Percentiles rank a stretch among this genome's conserved stretches.
These are phyloP conservation scores for Coprinellus micaceus DNA, from an alignment of 768 basidiomycete genomes.

Conservation along the genomic window DNA sequence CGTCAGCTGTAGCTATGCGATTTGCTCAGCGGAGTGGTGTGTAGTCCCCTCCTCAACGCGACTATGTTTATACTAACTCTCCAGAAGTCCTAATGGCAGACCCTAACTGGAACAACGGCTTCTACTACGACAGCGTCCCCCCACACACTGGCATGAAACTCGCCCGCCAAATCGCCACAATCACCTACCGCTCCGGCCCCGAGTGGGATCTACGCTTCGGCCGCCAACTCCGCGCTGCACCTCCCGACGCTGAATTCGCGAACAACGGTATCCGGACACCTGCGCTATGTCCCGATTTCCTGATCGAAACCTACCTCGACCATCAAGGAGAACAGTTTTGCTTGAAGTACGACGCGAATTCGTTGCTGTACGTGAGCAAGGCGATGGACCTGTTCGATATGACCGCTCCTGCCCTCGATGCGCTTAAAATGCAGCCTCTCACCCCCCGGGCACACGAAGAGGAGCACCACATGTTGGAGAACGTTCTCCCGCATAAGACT, in stretches of 20 bases:
- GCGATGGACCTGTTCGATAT: conserved; percentile 99
- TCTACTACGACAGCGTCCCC: conserved; percentile 93
- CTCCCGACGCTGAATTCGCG: conserved; percentile 26
- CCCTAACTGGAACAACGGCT: conserved; percentile 98
- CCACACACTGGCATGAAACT: conserved; percentile 99
- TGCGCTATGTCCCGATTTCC: conserved; percentile 91
- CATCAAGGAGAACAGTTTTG: conserved; percentile 97
- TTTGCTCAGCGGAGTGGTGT: conserved; percentile 94
- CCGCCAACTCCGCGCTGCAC: conserved; percentile 55
- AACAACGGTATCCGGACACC: conserved; percentile 46
- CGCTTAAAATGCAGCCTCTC: conserved; percentile 52
- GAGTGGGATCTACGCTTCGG: conserved; percentile 99
- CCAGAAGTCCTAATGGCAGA: conserved; percentile 92
- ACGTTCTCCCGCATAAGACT: conserved; percentile 26
- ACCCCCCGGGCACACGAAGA: conserved; percentile 17
- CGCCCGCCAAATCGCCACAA: conserved; percentile 97
- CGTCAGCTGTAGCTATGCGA: conserved; percentile 91
- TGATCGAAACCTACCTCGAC: conserved; percentile 98
- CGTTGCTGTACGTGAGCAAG: conserved; percentile 96
- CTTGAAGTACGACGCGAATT: conserved; percentile 98
- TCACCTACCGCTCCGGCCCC: conserved; percentile 97
- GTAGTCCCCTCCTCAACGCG: conserved; percentile 11
- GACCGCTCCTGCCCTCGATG: conserved; percentile 70
- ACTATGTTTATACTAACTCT: background rate
- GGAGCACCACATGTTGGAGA: conserved; percentile 16